Evolutionary conservation across 2,329 filamentous ascomycete species (phyloP).

Genomic region (Venturia oleaginea): DNA sequence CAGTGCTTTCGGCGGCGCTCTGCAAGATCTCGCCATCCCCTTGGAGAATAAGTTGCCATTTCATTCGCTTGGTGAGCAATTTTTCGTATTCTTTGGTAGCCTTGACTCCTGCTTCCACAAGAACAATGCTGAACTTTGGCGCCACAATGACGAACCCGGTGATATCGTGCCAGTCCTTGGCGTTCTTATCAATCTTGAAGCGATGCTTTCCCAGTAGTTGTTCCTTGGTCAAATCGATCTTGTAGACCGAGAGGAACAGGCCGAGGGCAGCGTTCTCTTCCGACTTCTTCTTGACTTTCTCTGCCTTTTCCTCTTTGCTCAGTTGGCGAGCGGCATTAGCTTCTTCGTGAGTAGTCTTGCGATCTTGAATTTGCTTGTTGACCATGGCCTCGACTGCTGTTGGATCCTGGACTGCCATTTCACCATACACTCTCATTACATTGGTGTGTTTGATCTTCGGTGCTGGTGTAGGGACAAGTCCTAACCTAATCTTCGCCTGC

Average conservation of each 20-base stretch:
- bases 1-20: conserved; percentile 42
- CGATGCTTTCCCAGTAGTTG: conserved; percentile 90
- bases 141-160: conserved; percentile 90
- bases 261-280: conserved; percentile 82
- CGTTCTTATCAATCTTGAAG: conserved; percentile 87
- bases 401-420: conserved; percentile 88
- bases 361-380: conserved; percentile 83
- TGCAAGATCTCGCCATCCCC: conserved; percentile 44
- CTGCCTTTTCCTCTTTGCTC: conserved; percentile 75
- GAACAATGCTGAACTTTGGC: conserved; percentile 76
- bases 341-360: conserved; percentile 66
- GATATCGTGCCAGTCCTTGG: conserved; percentile 68
- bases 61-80: conserved; percentile 84
- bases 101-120: conserved; percentile 96
- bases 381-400: conserved; percentile 94
- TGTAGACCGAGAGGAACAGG: conserved; percentile 79
- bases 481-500: conserved; percentile 89
- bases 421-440: conserved; percentile 91
- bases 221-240: conserved; percentile 47
- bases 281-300: conserved; percentile 76
- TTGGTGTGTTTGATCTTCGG: conserved; percentile 97
- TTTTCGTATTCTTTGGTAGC: conserved; percentile 75
- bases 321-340: conserved; percentile 79
- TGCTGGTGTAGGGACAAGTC: conserved; percentile 78
- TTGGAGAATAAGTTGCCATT: conserved; percentile 84